These are phyloP conservation scores for Fraxinus americana DNA, from an alignment of 257 asterid genomes.

Conservation along the genomic window DNA sequence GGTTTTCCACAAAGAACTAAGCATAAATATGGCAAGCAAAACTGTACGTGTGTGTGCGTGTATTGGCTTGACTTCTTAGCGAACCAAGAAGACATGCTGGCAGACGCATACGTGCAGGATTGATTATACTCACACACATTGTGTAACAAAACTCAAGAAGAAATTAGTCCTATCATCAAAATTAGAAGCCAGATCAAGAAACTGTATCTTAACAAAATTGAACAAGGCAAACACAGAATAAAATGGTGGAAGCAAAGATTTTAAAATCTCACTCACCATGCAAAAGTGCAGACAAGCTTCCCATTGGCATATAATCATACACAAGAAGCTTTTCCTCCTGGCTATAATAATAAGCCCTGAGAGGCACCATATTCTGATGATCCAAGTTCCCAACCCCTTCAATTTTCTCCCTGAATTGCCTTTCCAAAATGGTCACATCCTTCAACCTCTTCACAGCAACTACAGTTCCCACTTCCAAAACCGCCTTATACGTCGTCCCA, in stretches of 20 bases:
- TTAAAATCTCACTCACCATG: conserved; percentile 52
- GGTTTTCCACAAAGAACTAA: not conserved
- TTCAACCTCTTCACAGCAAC: conserved; percentile 90
- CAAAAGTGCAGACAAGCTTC: conserved; percentile 87
- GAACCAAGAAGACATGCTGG: too few species aligned
- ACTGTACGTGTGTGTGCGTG: too few species aligned
- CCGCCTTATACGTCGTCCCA: conserved; percentile 86
- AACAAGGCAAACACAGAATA: not conserved
- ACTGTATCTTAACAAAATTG: not conserved
- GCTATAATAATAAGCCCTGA: conserved; percentile 77
- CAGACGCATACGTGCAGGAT: too few species aligned
- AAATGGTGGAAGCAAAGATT: not conserved
- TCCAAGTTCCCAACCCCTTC: conserved; percentile 73
- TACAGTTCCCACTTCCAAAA: conserved; percentile 71
- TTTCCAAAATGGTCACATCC: conserved; percentile 63
- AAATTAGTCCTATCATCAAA: conserved; percentile 4
- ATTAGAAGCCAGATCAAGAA: conserved; percentile 7
- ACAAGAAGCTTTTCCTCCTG: conserved; percentile 91
- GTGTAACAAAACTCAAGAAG: not conserved
- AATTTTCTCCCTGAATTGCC: conserved; percentile 70
- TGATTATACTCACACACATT: not conserved
- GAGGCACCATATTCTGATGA: conserved; percentile 81
- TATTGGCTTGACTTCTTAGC: too few species aligned
- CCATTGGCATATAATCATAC: conserved; percentile 83
- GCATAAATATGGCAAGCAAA: not conserved